These are phyloP conservation scores for Globisporangium polare DNA, from an alignment of 352 stramenopile genomes.

Conservation along the genomic window DNA sequence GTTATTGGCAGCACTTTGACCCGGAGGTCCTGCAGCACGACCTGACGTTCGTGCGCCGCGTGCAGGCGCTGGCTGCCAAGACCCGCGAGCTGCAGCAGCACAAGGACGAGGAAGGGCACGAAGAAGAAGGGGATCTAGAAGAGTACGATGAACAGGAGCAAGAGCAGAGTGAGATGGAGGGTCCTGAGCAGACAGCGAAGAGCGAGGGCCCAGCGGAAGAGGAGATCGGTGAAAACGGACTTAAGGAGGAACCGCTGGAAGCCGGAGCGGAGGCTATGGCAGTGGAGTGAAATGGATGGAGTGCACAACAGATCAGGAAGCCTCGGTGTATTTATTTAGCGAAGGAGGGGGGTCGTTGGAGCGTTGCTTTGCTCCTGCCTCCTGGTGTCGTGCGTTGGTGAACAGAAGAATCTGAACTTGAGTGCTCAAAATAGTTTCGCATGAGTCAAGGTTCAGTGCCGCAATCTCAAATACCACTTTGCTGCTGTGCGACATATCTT, in stretches of 20 bases:
- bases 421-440: no score
- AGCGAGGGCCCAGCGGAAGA: not conserved
- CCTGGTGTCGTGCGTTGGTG: not conserved
- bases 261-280: not conserved
- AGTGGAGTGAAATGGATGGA: not conserved
- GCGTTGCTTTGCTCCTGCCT: not conserved
- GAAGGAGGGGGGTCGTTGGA: not conserved
- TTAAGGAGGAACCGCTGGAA: not conserved
- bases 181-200: not conserved
- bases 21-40: slow-evolving; percentile 40
- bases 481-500: no score
- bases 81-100: slow-evolving; percentile 28
- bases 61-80: slow-evolving; percentile 52
- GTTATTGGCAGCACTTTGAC: slow-evolving; percentile 36
- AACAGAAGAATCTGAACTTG: no score
- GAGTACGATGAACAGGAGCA: not conserved
- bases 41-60: slow-evolving; percentile 51
- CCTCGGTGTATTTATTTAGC: slow-evolving; percentile 5
- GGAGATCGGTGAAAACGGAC: not conserved
- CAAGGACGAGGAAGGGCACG: slow-evolving; percentile 9
- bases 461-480: no score
- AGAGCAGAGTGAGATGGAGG: not conserved
- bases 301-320: not conserved
- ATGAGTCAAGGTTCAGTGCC: no score
- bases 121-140: not conserved